Base-by-base conservation (phyloP, 352 stramenopile species). In the Aphanomyces astaci region DNA sequence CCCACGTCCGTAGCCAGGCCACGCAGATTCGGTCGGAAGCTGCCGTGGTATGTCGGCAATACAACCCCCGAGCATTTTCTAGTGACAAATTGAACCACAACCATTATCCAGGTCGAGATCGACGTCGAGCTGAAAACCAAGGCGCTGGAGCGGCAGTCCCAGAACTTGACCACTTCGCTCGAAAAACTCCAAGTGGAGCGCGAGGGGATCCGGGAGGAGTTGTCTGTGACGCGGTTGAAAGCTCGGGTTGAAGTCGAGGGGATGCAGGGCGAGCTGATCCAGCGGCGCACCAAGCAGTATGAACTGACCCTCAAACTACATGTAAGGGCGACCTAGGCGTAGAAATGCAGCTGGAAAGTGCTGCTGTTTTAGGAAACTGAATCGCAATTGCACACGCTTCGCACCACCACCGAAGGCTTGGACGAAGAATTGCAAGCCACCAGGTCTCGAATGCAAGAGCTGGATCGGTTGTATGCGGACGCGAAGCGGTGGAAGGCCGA, bases 201-300 rank as follows among this genome's bases (percentile, higher is more conserved):
- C 24, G 62, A 68, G 49, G 59, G 19, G 19, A 49, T 74, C 28
- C 46, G 39, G 25, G 66, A 80, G 2, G 81, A 90, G 22, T 39
- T 90, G 27, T 64, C 75, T 1, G 66, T 57, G 7, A 74, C 73
- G 48, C 78, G 77, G 4, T 49, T 84, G n/a, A 72, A 76, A 17
- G 74, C 79, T n/a, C 77, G 88, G 33, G 66, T 89, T 30, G 75
- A 87, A 66, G 75, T 87, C 2, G 82, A 90, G 22, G 79, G 82
- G 40, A 73, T 87, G 33, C 79, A 90, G 60, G 84, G 72, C 11
- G 84, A 92, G 74, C 67, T 92, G 0, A 78, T 90, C 0, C 79
- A 87, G 76, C 75, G 84, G 1, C 77, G 84, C 15, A 90, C 84
- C 56, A 89, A 87, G 46, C 82, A 92, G 51, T 92, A 90, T 62